Evolutionary conservation across 768 basidiomycete species (phyloP).

Genomic region (Podaxis carcinomalis): DNA sequence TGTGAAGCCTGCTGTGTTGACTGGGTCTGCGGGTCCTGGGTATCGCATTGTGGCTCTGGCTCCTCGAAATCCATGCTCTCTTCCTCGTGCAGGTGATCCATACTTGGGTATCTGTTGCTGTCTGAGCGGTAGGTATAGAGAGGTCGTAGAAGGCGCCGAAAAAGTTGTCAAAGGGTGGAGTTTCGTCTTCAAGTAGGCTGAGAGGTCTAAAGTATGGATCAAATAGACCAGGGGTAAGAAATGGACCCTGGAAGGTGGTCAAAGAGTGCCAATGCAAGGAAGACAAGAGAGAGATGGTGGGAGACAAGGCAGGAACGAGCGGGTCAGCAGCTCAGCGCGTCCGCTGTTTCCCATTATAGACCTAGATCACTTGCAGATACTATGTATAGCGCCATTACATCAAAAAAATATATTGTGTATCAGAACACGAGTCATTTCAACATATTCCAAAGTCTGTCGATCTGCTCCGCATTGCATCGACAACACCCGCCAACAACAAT

Average conservation of each 20-base stretch:
- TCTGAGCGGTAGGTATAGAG: slow-evolving; percentile 2
- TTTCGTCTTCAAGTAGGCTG: slow-evolving; percentile 21
- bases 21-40: slow-evolving; percentile 37
- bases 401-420: slow-evolving; percentile 2
- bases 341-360: slow-evolving; percentile 9
- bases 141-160: slow-evolving; percentile 4
- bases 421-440: background rate
- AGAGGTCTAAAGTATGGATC: slow-evolving; percentile 20
- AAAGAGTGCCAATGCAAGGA: background rate
- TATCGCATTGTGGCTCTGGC: slow-evolving; percentile 18
- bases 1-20: slow-evolving; percentile 43
- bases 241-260: background rate
- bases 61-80: slow-evolving; percentile 21
- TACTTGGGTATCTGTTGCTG: slow-evolving; percentile 11
- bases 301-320: background rate
- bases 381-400: background rate
- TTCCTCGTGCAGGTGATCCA: slow-evolving; percentile 16
- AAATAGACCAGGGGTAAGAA: background rate
- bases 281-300: background rate
- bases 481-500: slow-evolving; percentile 71
- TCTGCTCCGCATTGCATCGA: slow-evolving; percentile 51
- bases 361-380: background rate
- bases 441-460: slow-evolving; percentile 20
- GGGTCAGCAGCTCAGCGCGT: background rate
- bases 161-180: background rate